Percentiles rank a stretch among this genome's conserved stretches.
Conservation (phyloP, 306 rosid species). For the Vigna unguiculata region DNA sequence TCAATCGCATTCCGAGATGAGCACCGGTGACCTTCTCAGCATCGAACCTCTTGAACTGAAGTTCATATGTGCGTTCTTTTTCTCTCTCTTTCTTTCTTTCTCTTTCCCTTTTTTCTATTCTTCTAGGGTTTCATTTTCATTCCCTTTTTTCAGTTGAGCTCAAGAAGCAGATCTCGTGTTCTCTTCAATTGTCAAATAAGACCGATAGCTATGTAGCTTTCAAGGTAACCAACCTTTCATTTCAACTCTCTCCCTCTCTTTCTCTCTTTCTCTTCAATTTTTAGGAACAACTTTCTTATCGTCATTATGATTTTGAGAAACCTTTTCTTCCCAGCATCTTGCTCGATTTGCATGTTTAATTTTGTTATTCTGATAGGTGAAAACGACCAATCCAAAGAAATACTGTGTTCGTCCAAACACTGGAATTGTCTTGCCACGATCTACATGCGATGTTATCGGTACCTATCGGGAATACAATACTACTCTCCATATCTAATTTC, state of each 20-base stretch:
- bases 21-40: slow-evolving; percentile 87
- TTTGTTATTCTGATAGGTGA: slow-evolving; percentile 64
- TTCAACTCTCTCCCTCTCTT: not conserved
- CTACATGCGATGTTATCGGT: slow-evolving; percentile 92
- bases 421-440: slow-evolving; percentile 82
- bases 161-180: slow-evolving; percentile 97
- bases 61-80: slow-evolving; percentile 70
- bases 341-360: slow-evolving; percentile 13
- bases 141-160: slow-evolving; percentile 69
- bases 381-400: slow-evolving; percentile 96
- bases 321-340: not conserved
- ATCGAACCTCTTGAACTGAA: slow-evolving; percentile 93
- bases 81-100: not conserved
- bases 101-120: not conserved
- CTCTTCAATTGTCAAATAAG: slow-evolving; percentile 88
- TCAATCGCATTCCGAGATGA: slow-evolving; percentile 55
- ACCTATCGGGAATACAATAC: slow-evolving; percentile 29
- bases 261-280: not conserved
- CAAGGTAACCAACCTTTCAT: slow-evolving; percentile 61
- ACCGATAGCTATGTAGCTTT: slow-evolving; percentile 88
- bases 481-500: not conserved
- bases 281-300: not conserved
- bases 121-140: slow-evolving; percentile 37
- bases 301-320: not conserved
- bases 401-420: slow-evolving; percentile 99